Evolutionary conservation across 352 stramenopile genomes (phyloP), one percentile per base, ranked within the genome.

Genomic region (Globisporangium takayamanum): DNA sequence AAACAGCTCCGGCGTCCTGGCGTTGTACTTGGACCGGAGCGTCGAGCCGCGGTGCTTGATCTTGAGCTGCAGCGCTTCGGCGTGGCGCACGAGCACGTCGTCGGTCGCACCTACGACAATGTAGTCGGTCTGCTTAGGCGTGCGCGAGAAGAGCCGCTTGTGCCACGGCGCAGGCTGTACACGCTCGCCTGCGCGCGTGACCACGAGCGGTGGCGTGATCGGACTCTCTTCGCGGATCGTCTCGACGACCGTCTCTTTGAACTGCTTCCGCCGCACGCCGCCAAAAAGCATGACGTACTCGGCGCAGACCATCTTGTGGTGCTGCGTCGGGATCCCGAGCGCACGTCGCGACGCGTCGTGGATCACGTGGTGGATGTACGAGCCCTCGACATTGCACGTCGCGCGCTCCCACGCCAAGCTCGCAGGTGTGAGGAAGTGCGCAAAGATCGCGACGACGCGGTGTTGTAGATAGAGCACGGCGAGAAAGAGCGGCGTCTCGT

Each of bases 261-360:
- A 92, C 18, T 76, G 60, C 20, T 69, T 74, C 47, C 77, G 79
- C n/a, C 52, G 61, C 36, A 76, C 44, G 10, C 78, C 72, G 41
- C 87, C 72, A 51, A 92, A 90, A n/a, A 92, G 68, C 58, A 92
- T 52, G 5, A 88, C 74, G 37, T 89, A 90, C 64, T 92, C 82
- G 56, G 73, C 72, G 26, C 56, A 57, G 2, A 70, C 59, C 39
- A 85, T 63, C 18, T 67, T 59, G 5, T 53, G 41, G 5, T 63
- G 36, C 3, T 63, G 54, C 36, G 30, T 55, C 14, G 65, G 57
- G 33, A 65, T 52, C 8, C 59, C 62, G 8, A 93, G 70, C 28
- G 65, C 28, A 5, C 37, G 51, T 2, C 73, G 63, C 11, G 74
- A 67, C 0, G 48, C n/a, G 14, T 76, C 73, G 53, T 70, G 78